A percentile compares a stretch with the other conserved stretches of the same genome.
phyloP scores from a whole-genome alignment of 2,329 filamentous ascomycete species.

The Trichoderma endophyticum region DNA sequence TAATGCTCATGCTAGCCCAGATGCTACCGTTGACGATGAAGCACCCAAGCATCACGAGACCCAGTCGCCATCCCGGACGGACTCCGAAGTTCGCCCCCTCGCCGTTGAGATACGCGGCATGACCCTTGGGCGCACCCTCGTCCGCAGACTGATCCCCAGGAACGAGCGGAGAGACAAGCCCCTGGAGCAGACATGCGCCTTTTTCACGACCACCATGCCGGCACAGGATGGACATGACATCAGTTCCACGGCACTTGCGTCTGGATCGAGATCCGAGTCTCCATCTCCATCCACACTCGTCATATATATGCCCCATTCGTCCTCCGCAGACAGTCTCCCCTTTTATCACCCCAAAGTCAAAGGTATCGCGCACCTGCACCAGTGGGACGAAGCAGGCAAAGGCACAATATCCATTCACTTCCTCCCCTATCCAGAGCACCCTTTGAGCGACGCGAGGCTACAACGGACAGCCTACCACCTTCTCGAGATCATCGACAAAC shows the following conservation, averaged over 20 bases:
- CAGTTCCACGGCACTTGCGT: constrained; percentile 23
- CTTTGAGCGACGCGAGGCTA: constrained; percentile 45
- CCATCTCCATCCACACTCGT: constrained; percentile 42
- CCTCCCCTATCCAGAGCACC: constrained; percentile 44
- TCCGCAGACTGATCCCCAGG: constrained; percentile 76
- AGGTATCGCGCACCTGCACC: constrained; percentile 73
- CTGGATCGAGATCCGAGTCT: neutral
- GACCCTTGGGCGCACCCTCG: constrained; percentile 58
- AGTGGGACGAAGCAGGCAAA: constrained; percentile 44
- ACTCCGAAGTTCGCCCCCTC: neutral
- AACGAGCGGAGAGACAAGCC: constrained; percentile 73
- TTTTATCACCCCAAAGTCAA: constrained; percentile 83
- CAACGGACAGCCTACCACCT: constrained; percentile 66
- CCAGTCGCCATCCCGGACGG: neutral
- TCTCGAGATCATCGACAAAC: constrained; percentile 67
- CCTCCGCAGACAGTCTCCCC: constrained; percentile 61
- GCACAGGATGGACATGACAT: neutral
- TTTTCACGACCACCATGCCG: constrained; percentile 48
- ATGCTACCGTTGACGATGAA: neutral
- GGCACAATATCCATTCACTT: constrained; percentile 61
- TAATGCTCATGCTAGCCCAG: constrained; percentile 14
- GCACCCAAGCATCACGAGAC: neutral
- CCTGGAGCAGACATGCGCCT: constrained; percentile 78
- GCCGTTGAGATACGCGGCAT: constrained; percentile 27
- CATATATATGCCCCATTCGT: constrained; percentile 73